Percentiles rank a stretch among this genome's conserved stretches.
Evolutionary conservation across 108 stramenopile species (phyloP).

Genomic region (Nannochloropsis salina): DNA sequence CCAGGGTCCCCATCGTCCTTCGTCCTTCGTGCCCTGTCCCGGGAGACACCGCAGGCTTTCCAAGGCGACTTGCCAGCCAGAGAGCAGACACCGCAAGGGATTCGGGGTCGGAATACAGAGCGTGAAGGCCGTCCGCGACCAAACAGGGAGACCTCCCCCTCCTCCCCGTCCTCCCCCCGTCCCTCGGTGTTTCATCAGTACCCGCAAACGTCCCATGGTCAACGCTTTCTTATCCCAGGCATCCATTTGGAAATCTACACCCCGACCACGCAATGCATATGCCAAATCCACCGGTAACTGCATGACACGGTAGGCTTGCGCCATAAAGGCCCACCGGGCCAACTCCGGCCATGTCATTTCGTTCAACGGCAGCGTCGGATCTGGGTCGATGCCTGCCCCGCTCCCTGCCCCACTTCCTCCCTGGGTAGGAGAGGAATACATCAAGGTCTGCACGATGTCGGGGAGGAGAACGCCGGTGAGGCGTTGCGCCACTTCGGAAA

Average conservation of each 20-base stretch:
- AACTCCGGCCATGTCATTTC: slow-evolving; percentile 19
- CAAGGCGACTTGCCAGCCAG: not conserved
- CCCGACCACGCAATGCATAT: not conserved
- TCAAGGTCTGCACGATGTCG: not conserved
- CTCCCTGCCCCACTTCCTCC: not conserved
- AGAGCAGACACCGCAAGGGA: not conserved
- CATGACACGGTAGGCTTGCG: not conserved
- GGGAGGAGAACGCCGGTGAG: not conserved
- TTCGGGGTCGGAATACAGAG: not conserved
- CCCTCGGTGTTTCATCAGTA: not conserved
- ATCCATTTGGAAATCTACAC: not conserved
- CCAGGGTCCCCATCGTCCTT: not conserved
- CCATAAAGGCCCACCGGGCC: not conserved
- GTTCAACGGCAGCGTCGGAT: not conserved
- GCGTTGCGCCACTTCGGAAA: not conserved
- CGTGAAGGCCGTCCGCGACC: not conserved
- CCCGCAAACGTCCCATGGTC: not conserved
- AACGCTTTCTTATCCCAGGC: not conserved
- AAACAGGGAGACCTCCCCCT: not conserved
- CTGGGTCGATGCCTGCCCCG: not conserved
- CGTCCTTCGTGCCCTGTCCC: not conserved
- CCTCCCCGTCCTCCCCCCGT: not conserved
- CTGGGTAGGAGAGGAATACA: not conserved
- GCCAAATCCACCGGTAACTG: not conserved
- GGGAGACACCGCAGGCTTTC: not conserved